Percentiles rank a stretch among this genome's conserved stretches.
Evolutionary conservation across 1,284 basidiomycete species (phyloP).

Genomic region (Phellinidium pouzarii): DNA sequence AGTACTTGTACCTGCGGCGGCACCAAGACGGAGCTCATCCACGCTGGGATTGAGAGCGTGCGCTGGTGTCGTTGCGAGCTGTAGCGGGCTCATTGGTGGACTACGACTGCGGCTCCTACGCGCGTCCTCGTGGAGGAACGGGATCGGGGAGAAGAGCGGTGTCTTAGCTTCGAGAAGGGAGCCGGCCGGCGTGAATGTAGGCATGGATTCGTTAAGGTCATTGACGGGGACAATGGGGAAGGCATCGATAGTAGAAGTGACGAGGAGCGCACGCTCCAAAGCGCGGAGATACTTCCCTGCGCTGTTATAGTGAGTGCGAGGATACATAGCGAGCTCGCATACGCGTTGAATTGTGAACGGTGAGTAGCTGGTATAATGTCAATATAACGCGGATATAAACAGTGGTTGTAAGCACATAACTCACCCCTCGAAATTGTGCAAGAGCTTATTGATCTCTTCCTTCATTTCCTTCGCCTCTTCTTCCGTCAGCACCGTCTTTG

Average conservation of each 20-base stretch:
- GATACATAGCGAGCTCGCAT: slow-evolving; percentile 76
- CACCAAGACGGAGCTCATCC: slow-evolving; percentile 20
- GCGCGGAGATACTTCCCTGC: slow-evolving; percentile 90
- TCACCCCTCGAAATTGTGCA: slow-evolving; percentile 76
- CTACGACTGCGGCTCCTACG: slow-evolving; percentile 42
- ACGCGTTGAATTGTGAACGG: slow-evolving; percentile 93
- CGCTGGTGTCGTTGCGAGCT: slow-evolving; percentile 36
- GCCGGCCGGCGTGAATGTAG: slow-evolving; percentile 33
- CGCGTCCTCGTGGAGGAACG: slow-evolving; percentile 74
- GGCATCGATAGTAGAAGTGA: slow-evolving; percentile 73
- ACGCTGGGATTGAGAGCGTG: slow-evolving; percentile 28
- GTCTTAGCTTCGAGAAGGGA: slow-evolving; percentile 53
- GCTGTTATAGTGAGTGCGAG: slow-evolving; percentile 66
- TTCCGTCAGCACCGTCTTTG: slow-evolving; percentile 54
- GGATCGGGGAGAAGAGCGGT: slow-evolving; percentile 77
- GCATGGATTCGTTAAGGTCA: slow-evolving; percentile 26
- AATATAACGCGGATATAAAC: slow-evolving; percentile 14
- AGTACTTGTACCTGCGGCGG: slow-evolving; percentile 23
- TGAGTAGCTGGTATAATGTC: slow-evolving; percentile 41
- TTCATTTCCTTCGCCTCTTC: slow-evolving; percentile 60
- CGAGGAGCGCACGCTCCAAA: slow-evolving; percentile 77
- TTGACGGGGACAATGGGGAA: slow-evolving; percentile 44
- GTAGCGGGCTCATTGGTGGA: slow-evolving; percentile 66
- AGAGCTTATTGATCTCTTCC: slow-evolving; percentile 50
- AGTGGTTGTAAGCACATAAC: slow-evolving; percentile 25